Base-by-base conservation (phyloP, 495 filamentous ascomycete species). In the Collariella sp. region DNA sequence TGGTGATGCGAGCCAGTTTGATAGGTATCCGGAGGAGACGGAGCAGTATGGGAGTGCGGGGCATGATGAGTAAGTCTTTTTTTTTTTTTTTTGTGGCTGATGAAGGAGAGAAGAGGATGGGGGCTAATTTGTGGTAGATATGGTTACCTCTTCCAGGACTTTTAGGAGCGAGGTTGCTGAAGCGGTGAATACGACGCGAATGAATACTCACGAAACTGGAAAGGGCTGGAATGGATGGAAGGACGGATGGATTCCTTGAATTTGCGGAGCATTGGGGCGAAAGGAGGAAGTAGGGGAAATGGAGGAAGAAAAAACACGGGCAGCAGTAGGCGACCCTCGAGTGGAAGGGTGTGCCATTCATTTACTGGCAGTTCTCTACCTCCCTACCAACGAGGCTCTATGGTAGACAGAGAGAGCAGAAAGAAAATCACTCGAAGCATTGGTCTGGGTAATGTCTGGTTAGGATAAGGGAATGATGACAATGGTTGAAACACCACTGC, bases 1-100 rank as follows among this genome's bases (percentile, higher is more conserved):
- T 31, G 93, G 93, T 50, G 93, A 98, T 75, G 86, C 93, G 31
- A 96, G 90, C 71, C 89, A 96, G 71, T 98, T 97, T 62, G 93
- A 98, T 71, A 88, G 87, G 65, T 98, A 98, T 72, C 89, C 93
- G 2, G 93, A 98, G 72, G 93, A 98, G 67, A 87, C 87, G 45
- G 93, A 98, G 70, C 79, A 82, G 60, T 98, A 98, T 65, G 90
- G 90, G 42, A 71, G 78, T 47, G 71, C 70, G 24, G 88, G 89
- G 18, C 76, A 83, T 49, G 90, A 96, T 72, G 77, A 84, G 90
- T 95, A 80, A 67, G 90, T 88, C 58, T 50, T 46, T 12, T 20
- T 15, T 40, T 16, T 56, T 36, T 29, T 38, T 24, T 35, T 48
- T n/a, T 15, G 23, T 20, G 7, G 34, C 44, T 7, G 2, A 15